A percentile compares a stretch with the other conserved stretches of the same genome.
Conservation (phyloP, 129 eudicot species). For the Rutidosis leptorrhynchoides region DNA sequence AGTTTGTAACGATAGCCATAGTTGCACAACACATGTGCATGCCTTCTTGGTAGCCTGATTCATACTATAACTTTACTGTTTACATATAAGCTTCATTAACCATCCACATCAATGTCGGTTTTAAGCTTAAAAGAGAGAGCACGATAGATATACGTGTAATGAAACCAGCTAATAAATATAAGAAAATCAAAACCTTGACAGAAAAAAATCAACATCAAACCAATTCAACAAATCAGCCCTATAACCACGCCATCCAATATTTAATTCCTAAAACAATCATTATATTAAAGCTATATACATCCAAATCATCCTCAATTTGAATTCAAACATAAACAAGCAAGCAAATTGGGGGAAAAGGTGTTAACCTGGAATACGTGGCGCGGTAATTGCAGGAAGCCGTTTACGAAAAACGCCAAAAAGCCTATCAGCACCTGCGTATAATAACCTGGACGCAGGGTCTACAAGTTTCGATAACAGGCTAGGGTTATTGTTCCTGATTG, state of each 20-base stretch:
- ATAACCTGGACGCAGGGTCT: slow-evolving; percentile 76
- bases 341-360: slow-evolving; percentile 7
- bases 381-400: slow-evolving; percentile 52
- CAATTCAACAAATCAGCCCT: background rate
- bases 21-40: background rate
- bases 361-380: slow-evolving; percentile 44
- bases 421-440: slow-evolving; percentile 62
- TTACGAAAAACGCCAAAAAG: slow-evolving; percentile 70
- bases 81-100: background rate
- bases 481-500: slow-evolving; percentile 46
- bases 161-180: background rate
- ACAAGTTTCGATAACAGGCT: slow-evolving; percentile 43
- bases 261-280: background rate
- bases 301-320: background rate
- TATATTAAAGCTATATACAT: background rate
- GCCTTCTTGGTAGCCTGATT: background rate
- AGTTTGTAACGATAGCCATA: background rate
- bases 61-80: background rate
- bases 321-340: slow-evolving; percentile 11
- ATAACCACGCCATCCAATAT: background rate
- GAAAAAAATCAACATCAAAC: background rate
- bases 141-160: background rate
- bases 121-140: background rate
- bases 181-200: slow-evolving; percentile 10
- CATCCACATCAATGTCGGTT: background rate